Conservation (phyloP, 1,284 basidiomycete species). For the Puccinia polysora region DNA sequence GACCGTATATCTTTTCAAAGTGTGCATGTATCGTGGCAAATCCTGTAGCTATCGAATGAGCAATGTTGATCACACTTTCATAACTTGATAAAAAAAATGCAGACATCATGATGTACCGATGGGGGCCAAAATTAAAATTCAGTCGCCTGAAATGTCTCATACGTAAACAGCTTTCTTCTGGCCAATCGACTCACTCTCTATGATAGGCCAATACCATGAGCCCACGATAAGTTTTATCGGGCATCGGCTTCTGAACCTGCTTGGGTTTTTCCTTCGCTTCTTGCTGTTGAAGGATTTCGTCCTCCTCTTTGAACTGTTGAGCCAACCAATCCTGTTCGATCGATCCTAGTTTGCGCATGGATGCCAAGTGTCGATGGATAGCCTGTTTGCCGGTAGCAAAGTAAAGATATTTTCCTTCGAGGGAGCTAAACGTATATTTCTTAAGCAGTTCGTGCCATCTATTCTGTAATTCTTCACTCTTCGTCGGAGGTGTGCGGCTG, state of each 20-base stretch:
- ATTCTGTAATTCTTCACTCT: background rate
- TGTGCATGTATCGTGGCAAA: conserved; percentile 20
- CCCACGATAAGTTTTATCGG: conserved; percentile 20
- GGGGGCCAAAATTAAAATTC: too few relatives aligned
- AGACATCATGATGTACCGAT: background rate
- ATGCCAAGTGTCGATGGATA: conserved; percentile 2
- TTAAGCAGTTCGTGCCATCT: conserved; percentile 6
- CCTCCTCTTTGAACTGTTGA: conserved; percentile 7
- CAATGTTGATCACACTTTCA: conserved; percentile 30
- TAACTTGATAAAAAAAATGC: conserved; percentile 5
- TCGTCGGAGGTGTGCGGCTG: background rate
- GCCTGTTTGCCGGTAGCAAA: conserved; percentile 26
- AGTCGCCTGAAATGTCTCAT: too few relatives aligned
- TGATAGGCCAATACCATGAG: conserved; percentile 26
- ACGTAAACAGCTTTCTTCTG: too few relatives aligned
- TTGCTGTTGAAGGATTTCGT: background rate
- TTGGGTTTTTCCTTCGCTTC: background rate
- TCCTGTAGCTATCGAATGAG: conserved; percentile 19
- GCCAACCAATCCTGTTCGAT: conserved; percentile 28
- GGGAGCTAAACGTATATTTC: conserved; percentile 11
- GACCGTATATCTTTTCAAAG: conserved; percentile 20
- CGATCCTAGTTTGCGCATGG: conserved; percentile 15
- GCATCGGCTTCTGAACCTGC: background rate
- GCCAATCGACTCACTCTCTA: conserved; percentile 28
- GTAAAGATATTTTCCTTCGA: conserved; percentile 22